phyloP scores from a whole-genome alignment of 768 basidiomycete species.

The Daedaleopsis sinensis region DNA sequence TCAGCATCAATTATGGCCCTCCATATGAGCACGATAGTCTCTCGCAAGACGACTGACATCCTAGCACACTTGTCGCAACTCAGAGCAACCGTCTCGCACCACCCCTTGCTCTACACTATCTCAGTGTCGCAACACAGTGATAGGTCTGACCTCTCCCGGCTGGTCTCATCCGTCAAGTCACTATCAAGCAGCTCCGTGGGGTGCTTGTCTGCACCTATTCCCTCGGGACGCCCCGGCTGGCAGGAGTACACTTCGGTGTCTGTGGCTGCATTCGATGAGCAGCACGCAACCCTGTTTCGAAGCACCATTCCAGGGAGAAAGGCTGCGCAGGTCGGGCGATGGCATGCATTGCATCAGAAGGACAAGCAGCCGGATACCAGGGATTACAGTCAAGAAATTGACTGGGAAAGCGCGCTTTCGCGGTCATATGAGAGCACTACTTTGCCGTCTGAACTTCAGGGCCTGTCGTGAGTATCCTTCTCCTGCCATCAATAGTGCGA shows the following conservation, averaged over 20 bases:
- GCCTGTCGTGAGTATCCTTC: constrained; percentile 39
- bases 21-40: constrained; percentile 21
- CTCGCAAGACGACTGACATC: constrained; percentile 19
- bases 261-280: constrained; percentile 53
- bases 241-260: constrained; percentile 52
- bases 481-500: background rate
- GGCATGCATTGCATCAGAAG: constrained; percentile 61
- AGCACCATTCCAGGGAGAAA: constrained; percentile 62
- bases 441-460: constrained; percentile 44
- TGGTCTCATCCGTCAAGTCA: constrained; percentile 26
- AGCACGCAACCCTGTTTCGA: constrained; percentile 52
- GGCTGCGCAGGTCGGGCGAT: constrained; percentile 69
- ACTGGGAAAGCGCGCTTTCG: constrained; percentile 61
- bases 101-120: constrained; percentile 36
- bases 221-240: constrained; percentile 14
- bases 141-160: constrained; percentile 38
- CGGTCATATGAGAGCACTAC: constrained; percentile 23
- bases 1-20: constrained; percentile 10
- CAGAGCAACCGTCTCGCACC: background rate
- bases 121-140: constrained; percentile 55
- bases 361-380: constrained; percentile 12
- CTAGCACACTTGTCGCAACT: constrained; percentile 9
- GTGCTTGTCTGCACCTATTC: constrained; percentile 60
- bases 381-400: constrained; percentile 26
- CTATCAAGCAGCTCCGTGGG: constrained; percentile 49